Conservation (phyloP, 306 rosid genomes). For the Heteromeles arbutifolia region DNA sequence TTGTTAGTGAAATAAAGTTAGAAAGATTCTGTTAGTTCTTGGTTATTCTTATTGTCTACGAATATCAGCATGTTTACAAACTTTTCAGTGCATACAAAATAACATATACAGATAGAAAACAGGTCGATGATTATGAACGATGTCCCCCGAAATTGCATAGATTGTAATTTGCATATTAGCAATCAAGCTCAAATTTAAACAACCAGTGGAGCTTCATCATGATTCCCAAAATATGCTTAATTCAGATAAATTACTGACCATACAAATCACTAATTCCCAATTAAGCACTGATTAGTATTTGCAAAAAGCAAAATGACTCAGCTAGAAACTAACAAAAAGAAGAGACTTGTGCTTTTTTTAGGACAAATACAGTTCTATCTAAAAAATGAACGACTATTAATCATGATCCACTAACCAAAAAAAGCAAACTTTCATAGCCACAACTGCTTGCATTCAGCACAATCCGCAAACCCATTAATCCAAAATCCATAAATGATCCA, state of each 20-base stretch:
- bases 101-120: too few relatives aligned
- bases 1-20: too few relatives aligned
- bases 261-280: background rate
- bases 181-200: background rate
- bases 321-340: too few relatives aligned
- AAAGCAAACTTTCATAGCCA: too few relatives aligned
- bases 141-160: background rate
- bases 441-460: too few relatives aligned
- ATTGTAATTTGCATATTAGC: background rate
- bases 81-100: too few relatives aligned
- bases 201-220: background rate
- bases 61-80: too few relatives aligned
- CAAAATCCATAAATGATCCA: background rate
- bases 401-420: background rate
- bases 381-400: background rate
- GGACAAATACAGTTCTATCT: background rate
- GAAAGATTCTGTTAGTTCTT: too few relatives aligned
- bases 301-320: background rate
- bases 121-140: too few relatives aligned
- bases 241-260: background rate
- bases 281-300: background rate
- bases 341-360: too few relatives aligned
- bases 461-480: too few relatives aligned
- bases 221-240: background rate
- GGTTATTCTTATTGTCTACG: too few relatives aligned